Evolutionary conservation across 108 stramenopile genomes (phyloP), one percentile per base, ranked within the genome.

Genomic region (Pseudonitzschia multiseries): DNA sequence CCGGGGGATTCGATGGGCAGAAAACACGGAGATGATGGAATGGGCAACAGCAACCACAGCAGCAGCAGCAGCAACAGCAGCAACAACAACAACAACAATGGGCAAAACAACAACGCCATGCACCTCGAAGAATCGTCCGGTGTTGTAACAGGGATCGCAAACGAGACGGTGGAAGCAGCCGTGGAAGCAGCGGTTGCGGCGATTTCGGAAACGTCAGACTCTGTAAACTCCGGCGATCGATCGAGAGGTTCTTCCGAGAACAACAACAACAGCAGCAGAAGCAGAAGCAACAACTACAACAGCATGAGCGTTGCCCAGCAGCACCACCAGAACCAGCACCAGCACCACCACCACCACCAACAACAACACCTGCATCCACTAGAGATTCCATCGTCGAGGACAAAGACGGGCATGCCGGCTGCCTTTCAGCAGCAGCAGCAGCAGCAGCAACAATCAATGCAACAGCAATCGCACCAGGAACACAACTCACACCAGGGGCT

Each of bases 31-130:
- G 36, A 36, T 36, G 36, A 36, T 36, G 50, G 50, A n/a, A n/a
- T n/a, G 10, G 20, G 20, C 3, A 51, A 17, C 62, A 61, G 18
- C 59, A 57, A 15, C 24, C 65, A 66, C 41, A 6, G 24, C 2
- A 44, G 32, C 65, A 65, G 20, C 31, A 66, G 43, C 65, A 66
- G 43, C 42, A 66, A 6, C 65, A 66, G 43, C 42, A 66, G 9
- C 12, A 21, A 12, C 24, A 57, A 8, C 24, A n/a, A n/a, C 3
- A 51, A 17, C 62, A 61, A 2, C 59, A 28, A 59, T 59, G 21
- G 21, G 26, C 26, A 59, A 21, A 59, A 0, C 53, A 59, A 0
- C 53, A 54, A 24, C 15, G 24, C 36, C 6, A 36, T 36, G 36
- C 36, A 36, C 36, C 36, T 36, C 36, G 36, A 36, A 36, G 6